These are phyloP conservation scores for Paramyrothecium sp. DNA, from an alignment of 2,329 filamentous ascomycete species.

Conservation along the genomic window DNA sequence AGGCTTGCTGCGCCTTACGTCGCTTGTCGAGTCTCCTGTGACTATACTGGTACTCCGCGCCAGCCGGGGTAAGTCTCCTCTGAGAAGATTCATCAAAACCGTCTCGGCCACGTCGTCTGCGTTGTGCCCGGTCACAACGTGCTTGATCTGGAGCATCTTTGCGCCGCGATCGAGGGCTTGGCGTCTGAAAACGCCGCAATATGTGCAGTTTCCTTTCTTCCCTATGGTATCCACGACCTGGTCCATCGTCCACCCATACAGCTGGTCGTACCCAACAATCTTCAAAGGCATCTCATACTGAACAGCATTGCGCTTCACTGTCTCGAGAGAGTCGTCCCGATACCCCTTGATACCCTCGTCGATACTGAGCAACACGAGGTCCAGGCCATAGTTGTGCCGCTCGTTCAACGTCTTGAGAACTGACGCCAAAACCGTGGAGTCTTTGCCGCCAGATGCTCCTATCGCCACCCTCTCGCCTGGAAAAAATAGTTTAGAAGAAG, in stretches of 20 bases:
- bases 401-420: conserved; percentile 95
- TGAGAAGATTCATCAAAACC: conserved; percentile 92
- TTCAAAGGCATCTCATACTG: conserved; percentile 91
- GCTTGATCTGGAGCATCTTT: conserved; percentile 80
- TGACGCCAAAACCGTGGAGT: conserved; percentile 92
- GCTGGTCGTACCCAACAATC: conserved; percentile 87
- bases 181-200: conserved; percentile 92
- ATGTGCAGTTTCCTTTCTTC: conserved; percentile 98
- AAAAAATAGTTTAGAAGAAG: conserved; percentile 74
- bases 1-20: conserved; percentile 93
- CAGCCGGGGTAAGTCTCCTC: conserved; percentile 84
- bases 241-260: conserved; percentile 99
- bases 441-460: conserved; percentile 94
- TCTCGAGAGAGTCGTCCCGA: conserved; percentile 92
- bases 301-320: conserved; percentile 87
- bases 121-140: conserved; percentile 97
- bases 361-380: conserved; percentile 85
- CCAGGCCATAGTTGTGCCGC: conserved; percentile 79
- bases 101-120: conserved; percentile 97
- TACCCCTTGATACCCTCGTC: conserved; percentile 98
- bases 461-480: conserved; percentile 88
- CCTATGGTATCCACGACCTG: conserved; percentile 95
- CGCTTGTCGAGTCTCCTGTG: conserved; percentile 72
- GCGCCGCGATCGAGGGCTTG: conserved; percentile 93
- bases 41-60: conserved; percentile 89